A percentile compares a stretch with the other conserved stretches of the same genome.
phyloP scores from a whole-genome alignment of 441 rosid genomes.

The Francoa sonchifolia region DNA sequence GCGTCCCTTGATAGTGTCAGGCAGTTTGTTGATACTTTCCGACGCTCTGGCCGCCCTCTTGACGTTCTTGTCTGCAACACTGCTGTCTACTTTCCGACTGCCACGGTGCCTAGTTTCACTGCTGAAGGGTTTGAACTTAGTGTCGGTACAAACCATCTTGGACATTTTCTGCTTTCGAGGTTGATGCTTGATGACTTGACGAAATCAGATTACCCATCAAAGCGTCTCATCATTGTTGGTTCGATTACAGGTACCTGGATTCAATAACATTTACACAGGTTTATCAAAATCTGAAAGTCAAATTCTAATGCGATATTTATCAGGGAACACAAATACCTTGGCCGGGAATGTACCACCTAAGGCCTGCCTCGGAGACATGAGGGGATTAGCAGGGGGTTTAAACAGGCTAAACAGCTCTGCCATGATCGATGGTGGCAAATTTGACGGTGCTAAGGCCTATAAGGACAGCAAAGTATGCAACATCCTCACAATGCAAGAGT shows the following conservation, averaged over 20 bases:
- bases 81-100: constrained; percentile 72
- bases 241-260: constrained; percentile 65
- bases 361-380: constrained; percentile 81
- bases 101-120: constrained; percentile 69
- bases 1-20: constrained; percentile 71
- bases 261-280: not conserved
- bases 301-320: not conserved
- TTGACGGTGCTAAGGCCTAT: constrained; percentile 91
- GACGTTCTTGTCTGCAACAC: constrained; percentile 83
- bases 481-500: constrained; percentile 86
- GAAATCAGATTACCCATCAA: constrained; percentile 57
- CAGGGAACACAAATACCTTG: constrained; percentile 83
- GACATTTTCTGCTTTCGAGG: constrained; percentile 67
- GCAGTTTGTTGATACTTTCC: constrained; percentile 54
- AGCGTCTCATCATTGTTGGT: constrained; percentile 81
- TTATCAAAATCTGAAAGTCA: not conserved
- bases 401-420: constrained; percentile 51
- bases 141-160: constrained; percentile 86
- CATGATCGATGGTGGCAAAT: constrained; percentile 87
- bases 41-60: constrained; percentile 37
- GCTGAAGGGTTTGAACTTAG: constrained; percentile 92
- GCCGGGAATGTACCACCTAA: constrained; percentile 89
- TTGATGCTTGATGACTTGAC: constrained; percentile 65
- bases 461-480: constrained; percentile 94
- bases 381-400: constrained; percentile 69